Conservation (phyloP, 2,329 filamentous ascomycete species). For the Alternaria sp. region DNA sequence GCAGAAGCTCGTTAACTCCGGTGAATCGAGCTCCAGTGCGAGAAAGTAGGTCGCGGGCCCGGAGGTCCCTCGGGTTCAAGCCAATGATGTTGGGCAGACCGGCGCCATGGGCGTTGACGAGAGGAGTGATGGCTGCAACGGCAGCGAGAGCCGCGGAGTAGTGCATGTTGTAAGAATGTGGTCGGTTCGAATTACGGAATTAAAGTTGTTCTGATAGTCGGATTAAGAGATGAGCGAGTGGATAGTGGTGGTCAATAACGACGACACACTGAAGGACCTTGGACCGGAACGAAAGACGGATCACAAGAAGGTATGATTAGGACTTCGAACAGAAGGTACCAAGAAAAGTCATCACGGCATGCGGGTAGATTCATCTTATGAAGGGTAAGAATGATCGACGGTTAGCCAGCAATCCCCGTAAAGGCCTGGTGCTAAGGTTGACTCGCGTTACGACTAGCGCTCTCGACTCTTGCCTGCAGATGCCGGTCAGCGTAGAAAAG, state of each 20-base stretch:
- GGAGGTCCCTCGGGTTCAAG: constrained; percentile 44
- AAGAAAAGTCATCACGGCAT: constrained; percentile 9
- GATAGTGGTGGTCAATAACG: constrained; percentile 33
- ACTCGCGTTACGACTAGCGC: constrained; percentile 16
- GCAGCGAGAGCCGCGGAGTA: constrained; percentile 42
- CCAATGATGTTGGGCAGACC: constrained; percentile 43
- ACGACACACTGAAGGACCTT: constrained; percentile 38
- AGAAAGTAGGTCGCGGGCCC: constrained; percentile 41
- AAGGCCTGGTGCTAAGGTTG: constrained; percentile 31
- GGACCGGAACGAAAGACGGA: constrained; percentile 23
- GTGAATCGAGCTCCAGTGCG: constrained; percentile 34
- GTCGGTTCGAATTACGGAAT: constrained; percentile 33
- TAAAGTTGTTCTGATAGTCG: constrained; percentile 15
- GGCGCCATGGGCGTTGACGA: constrained; percentile 41
- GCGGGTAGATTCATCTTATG: constrained; percentile 24
- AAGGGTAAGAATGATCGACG: constrained; percentile 24
- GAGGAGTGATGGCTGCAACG: constrained; percentile 35
- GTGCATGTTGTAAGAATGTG: constrained; percentile 33
- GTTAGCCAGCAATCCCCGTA: constrained; percentile 17
- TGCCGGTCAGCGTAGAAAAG: constrained; percentile 17
- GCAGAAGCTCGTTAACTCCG: constrained; percentile 24
- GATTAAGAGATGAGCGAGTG: constrained; percentile 36
- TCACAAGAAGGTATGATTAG: constrained; percentile 24
- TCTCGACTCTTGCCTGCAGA: constrained; percentile 17
- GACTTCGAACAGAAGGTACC: constrained; percentile 20